These are phyloP conservation scores for Boletus sp. DNA, from an alignment of 1,284 basidiomycete species.

Conservation along the genomic window DNA sequence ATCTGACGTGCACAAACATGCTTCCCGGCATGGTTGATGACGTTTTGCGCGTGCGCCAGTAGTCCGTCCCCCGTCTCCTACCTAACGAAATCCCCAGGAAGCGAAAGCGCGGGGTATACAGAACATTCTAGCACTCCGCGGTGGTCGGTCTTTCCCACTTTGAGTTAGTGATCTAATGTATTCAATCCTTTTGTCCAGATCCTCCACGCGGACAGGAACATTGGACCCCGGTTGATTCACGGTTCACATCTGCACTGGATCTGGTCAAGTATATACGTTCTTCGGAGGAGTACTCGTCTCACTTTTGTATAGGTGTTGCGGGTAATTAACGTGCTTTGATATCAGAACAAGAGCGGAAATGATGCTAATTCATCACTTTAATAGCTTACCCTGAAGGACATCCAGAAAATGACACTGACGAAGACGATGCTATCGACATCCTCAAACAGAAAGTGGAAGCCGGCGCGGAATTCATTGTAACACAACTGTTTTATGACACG, in stretches of 20 bases:
- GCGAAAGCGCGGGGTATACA: conserved; percentile 82
- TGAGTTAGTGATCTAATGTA: not conserved
- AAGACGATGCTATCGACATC: conserved; percentile 71
- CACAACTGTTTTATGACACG: conserved; percentile 96
- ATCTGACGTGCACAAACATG: conserved; percentile 99
- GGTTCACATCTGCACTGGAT: conserved; percentile 86
- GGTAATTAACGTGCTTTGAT: conserved; percentile 40
- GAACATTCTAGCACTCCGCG: conserved; percentile 90
- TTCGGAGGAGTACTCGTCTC: conserved; percentile 72
- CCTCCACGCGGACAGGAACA: conserved; percentile 92
- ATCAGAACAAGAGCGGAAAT: not conserved
- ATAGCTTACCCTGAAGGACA: conserved; percentile 92
- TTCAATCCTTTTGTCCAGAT: conserved; percentile 45
- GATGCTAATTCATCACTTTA: conserved; percentile 6
- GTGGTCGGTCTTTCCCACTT: conserved; percentile 48
- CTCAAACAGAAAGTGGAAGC: conserved; percentile 91
- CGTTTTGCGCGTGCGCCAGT: conserved; percentile 63
- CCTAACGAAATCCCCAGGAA: conserved; percentile 44
- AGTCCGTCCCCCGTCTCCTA: not conserved
- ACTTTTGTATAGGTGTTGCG: conserved; percentile 92
- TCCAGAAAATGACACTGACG: conserved; percentile 58
- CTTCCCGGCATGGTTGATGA: conserved; percentile 82
- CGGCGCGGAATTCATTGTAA: conserved; percentile 94
- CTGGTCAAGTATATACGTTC: conserved; percentile 88
- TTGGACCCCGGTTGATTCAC: conserved; percentile 82